Evolutionary conservation across 768 basidiomycete species (phyloP), one percentile per base, ranked within the genome.

Genomic region (Lentinula detonsa): DNA sequence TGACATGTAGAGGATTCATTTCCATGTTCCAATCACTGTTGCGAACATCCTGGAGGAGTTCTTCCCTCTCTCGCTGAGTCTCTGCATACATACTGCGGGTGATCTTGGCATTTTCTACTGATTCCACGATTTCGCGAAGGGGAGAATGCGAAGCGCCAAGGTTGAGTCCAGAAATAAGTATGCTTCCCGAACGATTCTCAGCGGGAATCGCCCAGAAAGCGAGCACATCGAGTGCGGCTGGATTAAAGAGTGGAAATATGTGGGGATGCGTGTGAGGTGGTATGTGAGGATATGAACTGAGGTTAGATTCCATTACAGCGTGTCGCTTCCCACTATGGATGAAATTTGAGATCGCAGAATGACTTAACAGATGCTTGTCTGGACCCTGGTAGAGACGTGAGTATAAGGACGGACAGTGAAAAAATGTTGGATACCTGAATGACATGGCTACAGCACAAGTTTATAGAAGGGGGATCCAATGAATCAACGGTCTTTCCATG

Each of bases 41-140:
- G 39, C 84, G 77, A 45, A 97, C 80, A 8, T 86, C 84, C 54
- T 84, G 77, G 56, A 95, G 67, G 35, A 95, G 74, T 55, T 85
- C 84, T 64, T 72, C 70, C 68, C 85, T 85, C 72, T 94, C 86
- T 52, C 88, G 78, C 63, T 82, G 84, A 4, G 94, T 96, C 76
- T 98, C 93, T 21, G 92, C 93, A 68, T 93, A 98, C 83, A 97
- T 93, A 64, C 84, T 92, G 49, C 93, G 82, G 62, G 86, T 90
- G 23, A 79, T 80, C 72, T 91, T 90, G 10, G 80, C 80, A 49
- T 73, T 76, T 67, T 86, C 85, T 9, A 83, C 81, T 18, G 81
- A 78, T 52, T 83, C 78, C 5, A 94, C 78, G 40, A 87, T 75
- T 52, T 80, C 78, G 16, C 82, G 76, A 61, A 96, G 76, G 13